Evolutionary conservation across 2,329 filamentous ascomycete species (phyloP).

Genomic region (Epichloe brachyelytri): DNA sequence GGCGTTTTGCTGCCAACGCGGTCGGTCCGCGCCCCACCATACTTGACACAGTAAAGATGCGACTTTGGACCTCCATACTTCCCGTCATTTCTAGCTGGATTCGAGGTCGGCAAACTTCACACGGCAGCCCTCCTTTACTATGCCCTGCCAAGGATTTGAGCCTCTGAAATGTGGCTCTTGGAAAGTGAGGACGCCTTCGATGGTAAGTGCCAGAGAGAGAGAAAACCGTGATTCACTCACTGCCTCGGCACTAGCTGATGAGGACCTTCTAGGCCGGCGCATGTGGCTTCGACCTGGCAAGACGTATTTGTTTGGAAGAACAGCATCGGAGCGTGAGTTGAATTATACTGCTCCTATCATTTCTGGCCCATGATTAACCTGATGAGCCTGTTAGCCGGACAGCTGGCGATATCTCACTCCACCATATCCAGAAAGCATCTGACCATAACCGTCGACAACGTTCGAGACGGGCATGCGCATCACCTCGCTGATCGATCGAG

Average conservation of each 20-base stretch:
- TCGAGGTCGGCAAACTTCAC: not conserved
- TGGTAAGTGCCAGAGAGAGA: conserved; percentile 16
- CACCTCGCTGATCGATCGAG: conserved; percentile 52
- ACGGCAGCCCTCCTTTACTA: not conserved
- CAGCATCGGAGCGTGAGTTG: conserved; percentile 47
- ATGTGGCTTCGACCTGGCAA: conserved; percentile 81
- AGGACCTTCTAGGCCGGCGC: conserved; percentile 27
- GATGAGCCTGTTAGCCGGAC: conserved; percentile 36
- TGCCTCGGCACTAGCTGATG: not conserved
- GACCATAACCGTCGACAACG: conserved; percentile 56
- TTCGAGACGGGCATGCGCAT: conserved; percentile 52
- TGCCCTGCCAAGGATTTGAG: not conserved
- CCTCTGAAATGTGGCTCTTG: conserved; percentile 47
- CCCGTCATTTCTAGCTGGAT: not conserved
- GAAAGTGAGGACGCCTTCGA: conserved; percentile 44
- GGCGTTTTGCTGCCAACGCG: conserved; percentile 8
- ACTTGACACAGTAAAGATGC: not conserved
- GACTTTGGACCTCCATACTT: not conserved
- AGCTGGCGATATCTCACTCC: conserved; percentile 60
- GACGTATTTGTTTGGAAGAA: conserved; percentile 74
- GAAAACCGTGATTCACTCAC: not conserved
- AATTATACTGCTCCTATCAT: too few species aligned
- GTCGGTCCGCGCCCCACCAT: conserved; percentile 7
- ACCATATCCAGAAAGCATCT: conserved; percentile 84
- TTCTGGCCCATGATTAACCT: not conserved